Evolutionary conservation across 2,329 filamentous ascomycete species (phyloP), one percentile per base, ranked within the genome.

Genomic region (Apiospora marii): DNA sequence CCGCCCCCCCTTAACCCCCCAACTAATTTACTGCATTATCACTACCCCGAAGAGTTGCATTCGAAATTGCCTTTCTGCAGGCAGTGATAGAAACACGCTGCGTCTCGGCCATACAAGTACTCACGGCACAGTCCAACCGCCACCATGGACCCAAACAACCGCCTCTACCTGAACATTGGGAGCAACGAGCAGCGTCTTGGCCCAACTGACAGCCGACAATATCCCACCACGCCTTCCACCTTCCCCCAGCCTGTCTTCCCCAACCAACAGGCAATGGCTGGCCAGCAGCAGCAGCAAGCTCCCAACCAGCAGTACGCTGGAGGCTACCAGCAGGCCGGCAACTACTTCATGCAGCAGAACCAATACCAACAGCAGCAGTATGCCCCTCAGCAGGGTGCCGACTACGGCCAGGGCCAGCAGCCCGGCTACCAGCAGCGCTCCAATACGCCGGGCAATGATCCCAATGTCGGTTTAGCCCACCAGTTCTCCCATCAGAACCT

Each of bases 401-500:
- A 77, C 27, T 80, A 81, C 68, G 77, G 76, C 70, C 77, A 80
- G 70, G 77, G 76, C 70, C 77, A 80, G 70, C 77, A 78, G 69
- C 79, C 76, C n/a, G 72, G 76, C 4, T 85, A 88, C 77, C 88
- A 88, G 80, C 85, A 84, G 73, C 85, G 88, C 74, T 87, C 88
- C 77, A 88, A 87, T 78, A 88, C 89, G 4, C 89, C 90, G 6
- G 89, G 88, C 73, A 94, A 94, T 79, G 95, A 98, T 80, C 93
- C 92, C 77, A 97, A 96, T 78, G 96, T 94, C 78, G 95, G 95
- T 43, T 89, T 98, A 67, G 95, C 95, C 74, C 94, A 98, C 82
- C 96, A 99, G 82, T 97, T 98, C 83, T 97, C 96, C 73, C 95
- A 98, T 83, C 96, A 98, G 86, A 97, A 98, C 82, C 89, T 98